Evolutionary conservation across 1,139 yeast species (phyloP).

Genomic region (Tardiomyces blankii): DNA sequence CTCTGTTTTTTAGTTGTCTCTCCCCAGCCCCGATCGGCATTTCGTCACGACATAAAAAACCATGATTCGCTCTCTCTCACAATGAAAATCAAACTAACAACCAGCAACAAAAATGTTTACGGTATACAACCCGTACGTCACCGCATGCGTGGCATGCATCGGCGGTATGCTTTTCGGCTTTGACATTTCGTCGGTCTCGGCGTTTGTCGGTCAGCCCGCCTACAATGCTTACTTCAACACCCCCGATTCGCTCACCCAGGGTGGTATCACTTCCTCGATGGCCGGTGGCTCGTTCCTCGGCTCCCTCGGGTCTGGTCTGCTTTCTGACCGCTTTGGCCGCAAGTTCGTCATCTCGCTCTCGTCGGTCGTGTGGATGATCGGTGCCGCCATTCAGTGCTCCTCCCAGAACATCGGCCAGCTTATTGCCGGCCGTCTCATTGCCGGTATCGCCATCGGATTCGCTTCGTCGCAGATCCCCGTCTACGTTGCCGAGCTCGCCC

Average conservation of each 20-base stretch:
- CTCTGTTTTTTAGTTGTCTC: too few relatives aligned
- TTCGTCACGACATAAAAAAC: too few relatives aligned
- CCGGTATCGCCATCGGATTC: slow-evolving; percentile 62
- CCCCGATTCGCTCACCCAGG: slow-evolving; percentile 43
- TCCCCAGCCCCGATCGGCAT: too few relatives aligned
- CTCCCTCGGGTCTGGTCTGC: slow-evolving; percentile 20
- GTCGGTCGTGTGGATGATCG: slow-evolving; percentile 62
- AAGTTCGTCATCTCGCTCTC: slow-evolving; percentile 63
- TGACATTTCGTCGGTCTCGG: slow-evolving; percentile 87
- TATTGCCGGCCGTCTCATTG: slow-evolving; percentile 49
- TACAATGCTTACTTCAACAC: slow-evolving; percentile 31
- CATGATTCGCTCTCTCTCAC: too few relatives aligned
- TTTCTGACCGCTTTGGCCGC: slow-evolving; percentile 69
- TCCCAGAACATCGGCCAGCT: slow-evolving; percentile 68
- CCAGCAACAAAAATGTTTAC: neutral
- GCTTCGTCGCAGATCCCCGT: slow-evolving; percentile 65
- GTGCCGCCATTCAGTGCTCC: slow-evolving; percentile 72
- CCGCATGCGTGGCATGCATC: slow-evolving; percentile 52
- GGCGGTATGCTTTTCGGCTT: slow-evolving; percentile 97
- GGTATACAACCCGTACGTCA: slow-evolving; percentile 25
- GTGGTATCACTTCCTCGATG: slow-evolving; percentile 63
- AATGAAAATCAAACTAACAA: neutral
- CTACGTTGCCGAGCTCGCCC: slow-evolving; percentile 64
- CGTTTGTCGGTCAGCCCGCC: slow-evolving; percentile 66
- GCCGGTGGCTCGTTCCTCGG: slow-evolving; percentile 70